Percentiles rank a stretch among this genome's conserved stretches.
These are phyloP conservation scores for Metschnikowia chrysomelidarum DNA, from an alignment of 805 yeast species.

Conservation along the genomic window DNA sequence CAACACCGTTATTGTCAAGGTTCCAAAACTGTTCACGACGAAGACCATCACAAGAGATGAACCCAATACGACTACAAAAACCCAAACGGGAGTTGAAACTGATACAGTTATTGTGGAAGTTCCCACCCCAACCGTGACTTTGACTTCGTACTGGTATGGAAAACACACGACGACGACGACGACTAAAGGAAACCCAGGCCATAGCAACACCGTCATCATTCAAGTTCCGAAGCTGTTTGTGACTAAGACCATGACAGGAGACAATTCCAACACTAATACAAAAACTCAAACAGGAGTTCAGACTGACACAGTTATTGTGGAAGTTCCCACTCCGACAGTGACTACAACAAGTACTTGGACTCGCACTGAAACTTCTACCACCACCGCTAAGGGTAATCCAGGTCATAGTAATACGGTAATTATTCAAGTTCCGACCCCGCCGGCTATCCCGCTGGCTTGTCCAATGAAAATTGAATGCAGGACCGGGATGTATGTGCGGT, in stretches of 20 bases:
- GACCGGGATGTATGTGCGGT: too few relatives aligned
- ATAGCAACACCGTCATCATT: slow-evolving; percentile 14
- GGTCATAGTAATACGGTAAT: slow-evolving; percentile 9
- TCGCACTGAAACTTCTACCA: slow-evolving; percentile 1
- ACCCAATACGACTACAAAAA: slow-evolving; percentile 11
- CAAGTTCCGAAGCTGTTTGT: slow-evolving; percentile 11
- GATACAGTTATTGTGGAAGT: slow-evolving; percentile 15
- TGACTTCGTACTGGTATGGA: slow-evolving; percentile 6
- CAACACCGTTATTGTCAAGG: slow-evolving; percentile 12
- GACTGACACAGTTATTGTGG: slow-evolving; percentile 4
- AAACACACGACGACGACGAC: slow-evolving; percentile 5
- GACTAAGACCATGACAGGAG: slow-evolving; percentile 13
- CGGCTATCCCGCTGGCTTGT: too few relatives aligned
- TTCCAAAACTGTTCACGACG: slow-evolving; percentile 10
- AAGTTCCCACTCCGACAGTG: slow-evolving; percentile 4
- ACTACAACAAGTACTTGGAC: slow-evolving; percentile 3
- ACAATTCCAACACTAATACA: slow-evolving; percentile 6
- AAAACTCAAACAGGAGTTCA: slow-evolving; percentile 10
- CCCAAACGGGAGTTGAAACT: too few relatives aligned
- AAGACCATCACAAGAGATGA: slow-evolving; percentile 10
- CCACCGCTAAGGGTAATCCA: slow-evolving; percentile 3
- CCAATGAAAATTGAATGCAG: too few relatives aligned
- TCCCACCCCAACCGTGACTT: slow-evolving; percentile 13
- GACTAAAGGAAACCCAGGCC: slow-evolving; percentile 13
- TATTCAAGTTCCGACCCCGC: not conserved